Conservation (phyloP, 2,329 filamentous ascomycete species). For the Huntiella bhutanensis region DNA sequence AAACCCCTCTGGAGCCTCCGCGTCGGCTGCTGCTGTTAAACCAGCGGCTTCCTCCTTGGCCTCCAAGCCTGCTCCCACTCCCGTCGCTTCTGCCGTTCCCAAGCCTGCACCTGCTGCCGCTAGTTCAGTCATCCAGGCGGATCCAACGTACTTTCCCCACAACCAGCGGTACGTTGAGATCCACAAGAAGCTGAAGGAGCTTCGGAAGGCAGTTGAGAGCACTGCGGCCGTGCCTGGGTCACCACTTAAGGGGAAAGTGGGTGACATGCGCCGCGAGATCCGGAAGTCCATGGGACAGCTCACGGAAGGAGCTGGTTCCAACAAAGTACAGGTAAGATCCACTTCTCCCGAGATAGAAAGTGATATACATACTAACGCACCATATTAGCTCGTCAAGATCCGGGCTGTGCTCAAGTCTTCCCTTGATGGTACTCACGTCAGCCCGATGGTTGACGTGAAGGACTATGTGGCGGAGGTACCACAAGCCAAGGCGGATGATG, state of each 20-base stretch:
- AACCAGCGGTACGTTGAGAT: constrained; percentile 35
- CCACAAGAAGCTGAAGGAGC: constrained; percentile 48
- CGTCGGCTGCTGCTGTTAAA: constrained; percentile 1
- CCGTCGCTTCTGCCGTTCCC: not conserved
- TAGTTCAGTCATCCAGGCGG: constrained; percentile 7
- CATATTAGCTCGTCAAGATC: constrained; percentile 22
- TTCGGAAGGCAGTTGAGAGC: constrained; percentile 42
- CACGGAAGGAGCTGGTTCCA: constrained; percentile 43
- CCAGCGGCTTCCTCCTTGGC: not conserved
- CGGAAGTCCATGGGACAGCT: constrained; percentile 56
- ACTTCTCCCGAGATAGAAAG: not conserved
- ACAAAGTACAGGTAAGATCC: constrained; percentile 19
- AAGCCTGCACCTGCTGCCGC: not conserved
- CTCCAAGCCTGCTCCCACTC: not conserved
- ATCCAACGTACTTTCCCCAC: constrained; percentile 8
- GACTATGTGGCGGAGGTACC: constrained; percentile 31
- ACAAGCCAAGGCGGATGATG: constrained; percentile 26
- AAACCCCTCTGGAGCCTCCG: not conserved
- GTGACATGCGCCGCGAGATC: constrained; percentile 53
- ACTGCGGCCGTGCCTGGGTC: constrained; percentile 29
- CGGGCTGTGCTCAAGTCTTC: constrained; percentile 32
- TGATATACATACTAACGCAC: constrained; percentile 7
- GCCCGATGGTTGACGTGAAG: constrained; percentile 33
- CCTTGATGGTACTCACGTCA: constrained; percentile 22
- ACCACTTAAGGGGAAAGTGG: constrained; percentile 44